A percentile compares a stretch with the other conserved stretches of the same genome.
These are phyloP conservation scores for Oryza officinalis DNA, from an alignment of 176 grass and related monocot genomes.

Conservation along the genomic window DNA sequence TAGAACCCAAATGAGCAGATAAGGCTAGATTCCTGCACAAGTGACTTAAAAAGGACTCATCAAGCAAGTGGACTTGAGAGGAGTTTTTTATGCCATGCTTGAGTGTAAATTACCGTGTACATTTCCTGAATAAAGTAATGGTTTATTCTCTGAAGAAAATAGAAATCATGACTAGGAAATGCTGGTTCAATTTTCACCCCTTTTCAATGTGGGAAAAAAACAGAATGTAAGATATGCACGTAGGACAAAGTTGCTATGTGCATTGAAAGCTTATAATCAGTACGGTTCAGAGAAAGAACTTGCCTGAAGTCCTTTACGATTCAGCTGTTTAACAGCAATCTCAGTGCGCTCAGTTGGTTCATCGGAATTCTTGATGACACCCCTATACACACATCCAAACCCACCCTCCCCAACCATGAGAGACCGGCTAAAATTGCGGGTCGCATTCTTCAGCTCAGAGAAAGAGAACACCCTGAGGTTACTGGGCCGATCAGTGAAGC, in stretches of 20 bases:
- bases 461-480: conserved; percentile 92
- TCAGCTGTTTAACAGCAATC: conserved; percentile 93
- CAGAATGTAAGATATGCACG: not conserved
- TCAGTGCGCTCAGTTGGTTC: conserved; percentile 53
- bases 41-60: conserved; percentile 17
- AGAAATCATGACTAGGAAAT: not conserved
- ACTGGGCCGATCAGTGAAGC: conserved; percentile 75
- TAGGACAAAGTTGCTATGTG: not conserved
- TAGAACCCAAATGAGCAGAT: conserved; percentile 5
- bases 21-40: conserved; percentile 24
- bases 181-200: not conserved
- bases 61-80: not conserved
- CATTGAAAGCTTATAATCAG: not conserved
- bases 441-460: conserved; percentile 76
- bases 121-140: not conserved
- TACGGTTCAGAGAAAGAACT: conserved; percentile 39
- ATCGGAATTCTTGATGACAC: conserved; percentile 61
- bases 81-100: not conserved
- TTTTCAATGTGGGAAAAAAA: not conserved
- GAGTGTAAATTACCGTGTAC: not conserved
- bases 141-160: not conserved
- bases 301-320: conserved; percentile 91
- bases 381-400: conserved; percentile 86
- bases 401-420: conserved; percentile 97
- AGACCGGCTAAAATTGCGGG: conserved; percentile 81